A percentile compares a stretch with the other conserved stretches of the same genome.
Evolutionary conservation across 139 green algal species (phyloP).

Genomic region (Micractinium sp.): DNA sequence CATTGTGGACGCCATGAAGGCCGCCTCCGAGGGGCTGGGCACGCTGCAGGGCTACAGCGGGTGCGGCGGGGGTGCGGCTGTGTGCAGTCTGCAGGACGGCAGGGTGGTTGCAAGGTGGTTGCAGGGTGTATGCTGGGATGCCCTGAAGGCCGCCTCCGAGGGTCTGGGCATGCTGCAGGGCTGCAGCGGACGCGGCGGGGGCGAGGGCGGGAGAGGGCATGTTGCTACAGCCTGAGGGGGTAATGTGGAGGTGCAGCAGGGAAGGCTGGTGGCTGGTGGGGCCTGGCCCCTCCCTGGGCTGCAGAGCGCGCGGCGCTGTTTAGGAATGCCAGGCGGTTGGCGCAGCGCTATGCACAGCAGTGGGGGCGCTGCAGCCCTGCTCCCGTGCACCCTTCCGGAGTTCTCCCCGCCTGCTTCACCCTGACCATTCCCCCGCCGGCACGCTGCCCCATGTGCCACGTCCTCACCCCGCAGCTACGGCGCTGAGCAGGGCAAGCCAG

Average conservation of each 20-base stretch:
- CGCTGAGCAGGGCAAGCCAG: slow-evolving; percentile 89
- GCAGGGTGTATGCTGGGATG: neutral
- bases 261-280: too few species aligned
- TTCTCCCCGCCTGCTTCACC: neutral
- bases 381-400: neutral
- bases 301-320: too few species aligned
- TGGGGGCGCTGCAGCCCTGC: neutral
- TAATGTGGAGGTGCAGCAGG: neutral
- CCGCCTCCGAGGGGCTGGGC: slow-evolving; percentile 82
- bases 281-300: too few species aligned
- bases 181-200: neutral
- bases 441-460: neutral
- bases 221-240: neutral
- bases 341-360: neutral
- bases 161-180: neutral
- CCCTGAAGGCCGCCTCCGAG: neutral
- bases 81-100: too few species aligned
- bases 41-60: slow-evolving; percentile 96
- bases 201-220: neutral
- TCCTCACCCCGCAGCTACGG: slow-evolving; percentile 82
- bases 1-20: slow-evolving; percentile 88
- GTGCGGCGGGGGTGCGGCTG: slow-evolving; percentile 36
- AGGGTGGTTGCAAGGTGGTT: neutral
- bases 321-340: too few species aligned
- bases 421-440: neutral